Conservation (phyloP, 139 green algal genomes). For the Closterium sp. region DNA sequence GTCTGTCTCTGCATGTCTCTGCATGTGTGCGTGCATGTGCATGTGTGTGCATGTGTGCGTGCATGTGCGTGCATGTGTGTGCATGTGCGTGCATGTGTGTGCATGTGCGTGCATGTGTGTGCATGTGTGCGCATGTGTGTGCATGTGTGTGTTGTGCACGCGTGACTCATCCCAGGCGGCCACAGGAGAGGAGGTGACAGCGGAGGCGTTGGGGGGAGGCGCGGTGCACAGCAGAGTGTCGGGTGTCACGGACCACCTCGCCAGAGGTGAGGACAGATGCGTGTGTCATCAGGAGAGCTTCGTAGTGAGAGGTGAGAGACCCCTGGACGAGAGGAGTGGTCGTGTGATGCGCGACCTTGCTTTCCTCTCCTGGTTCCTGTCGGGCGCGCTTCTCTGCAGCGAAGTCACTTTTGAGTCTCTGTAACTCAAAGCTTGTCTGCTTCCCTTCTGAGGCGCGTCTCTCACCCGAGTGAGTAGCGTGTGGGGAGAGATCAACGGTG, state of each 20-base stretch:
- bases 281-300: no score
- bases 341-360: no score
- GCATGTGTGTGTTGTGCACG: conserved; percentile 10
- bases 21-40: neutral
- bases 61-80: neutral
- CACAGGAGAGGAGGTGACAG: conserved; percentile 83
- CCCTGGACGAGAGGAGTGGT: no score
- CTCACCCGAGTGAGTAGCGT: no score
- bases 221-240: conserved; percentile 78
- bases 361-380: no score
- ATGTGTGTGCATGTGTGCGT: neutral
- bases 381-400: no score
- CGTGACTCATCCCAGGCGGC: conserved; percentile 59
- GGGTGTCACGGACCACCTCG: conserved; percentile 57
- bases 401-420: no score
- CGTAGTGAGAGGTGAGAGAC: no score
- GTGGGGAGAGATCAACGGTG: no score
- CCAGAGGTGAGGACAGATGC: neutral
- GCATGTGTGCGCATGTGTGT: conserved; percentile 9
- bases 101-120: neutral
- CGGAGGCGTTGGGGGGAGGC: conserved; percentile 86
- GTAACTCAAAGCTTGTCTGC: no score
- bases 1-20: neutral
- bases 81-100: conserved; percentile 9
- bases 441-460: no score